These are phyloP conservation scores for Cyclostephanos tholiformis DNA, from an alignment of 108 stramenopile genomes.

Conservation along the genomic window DNA sequence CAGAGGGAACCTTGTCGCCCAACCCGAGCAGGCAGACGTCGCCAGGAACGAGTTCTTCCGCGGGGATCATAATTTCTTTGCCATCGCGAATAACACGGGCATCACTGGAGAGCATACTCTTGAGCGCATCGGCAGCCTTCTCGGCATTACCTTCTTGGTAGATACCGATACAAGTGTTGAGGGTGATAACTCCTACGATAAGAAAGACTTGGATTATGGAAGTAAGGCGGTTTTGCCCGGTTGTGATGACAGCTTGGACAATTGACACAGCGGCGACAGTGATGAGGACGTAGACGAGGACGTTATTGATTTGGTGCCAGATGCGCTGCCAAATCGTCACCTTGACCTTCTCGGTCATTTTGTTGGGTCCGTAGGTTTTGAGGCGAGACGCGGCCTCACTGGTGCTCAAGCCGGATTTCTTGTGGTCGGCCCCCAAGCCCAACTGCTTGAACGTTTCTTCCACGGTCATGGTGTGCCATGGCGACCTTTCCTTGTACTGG, in stretches of 20 bases:
- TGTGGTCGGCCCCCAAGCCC: constrained; percentile 43
- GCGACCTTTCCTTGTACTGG: constrained; percentile 31
- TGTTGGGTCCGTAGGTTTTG: constrained; percentile 64
- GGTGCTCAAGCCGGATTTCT: constrained; percentile 57
- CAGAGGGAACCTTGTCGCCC: constrained; percentile 90
- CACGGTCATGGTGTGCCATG: constrained; percentile 70
- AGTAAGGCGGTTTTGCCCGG: constrained; percentile 41
- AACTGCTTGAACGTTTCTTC: constrained; percentile 52
- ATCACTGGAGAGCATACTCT: constrained; percentile 80
- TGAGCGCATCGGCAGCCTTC: constrained; percentile 78
- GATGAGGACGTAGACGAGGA: constrained; percentile 75
- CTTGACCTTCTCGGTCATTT: constrained; percentile 66
- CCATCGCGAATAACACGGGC: constrained; percentile 74
- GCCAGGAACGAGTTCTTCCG: constrained; percentile 73
- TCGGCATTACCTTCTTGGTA: constrained; percentile 84
- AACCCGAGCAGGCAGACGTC: constrained; percentile 69
- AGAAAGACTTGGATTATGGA: constrained; percentile 70
- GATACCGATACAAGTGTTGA: constrained; percentile 83
- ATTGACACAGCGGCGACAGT: constrained; percentile 71
- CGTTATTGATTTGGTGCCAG: constrained; percentile 77
- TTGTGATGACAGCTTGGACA: constrained; percentile 53
- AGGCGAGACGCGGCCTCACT: constrained; percentile 66
- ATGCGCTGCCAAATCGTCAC: constrained; percentile 70
- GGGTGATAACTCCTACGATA: constrained; percentile 66
- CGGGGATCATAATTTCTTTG: constrained; percentile 65